Evolutionary conservation across 768 basidiomycete genomes (phyloP).

Genomic region (Tulasnella sp.): DNA sequence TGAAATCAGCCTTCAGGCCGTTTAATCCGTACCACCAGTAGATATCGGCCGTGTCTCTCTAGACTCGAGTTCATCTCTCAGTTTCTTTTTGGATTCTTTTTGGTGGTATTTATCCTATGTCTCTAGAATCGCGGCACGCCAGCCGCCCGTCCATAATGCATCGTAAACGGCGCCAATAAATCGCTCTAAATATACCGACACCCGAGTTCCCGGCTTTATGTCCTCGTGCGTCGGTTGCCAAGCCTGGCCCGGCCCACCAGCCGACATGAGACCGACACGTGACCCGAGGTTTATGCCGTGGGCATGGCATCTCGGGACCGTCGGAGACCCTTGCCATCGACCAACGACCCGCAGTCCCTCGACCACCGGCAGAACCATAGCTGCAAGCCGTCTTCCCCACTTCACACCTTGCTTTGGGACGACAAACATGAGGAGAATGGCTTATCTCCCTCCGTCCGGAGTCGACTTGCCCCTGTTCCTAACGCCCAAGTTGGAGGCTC

Average conservation of each 20-base stretch:
- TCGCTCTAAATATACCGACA: not conserved
- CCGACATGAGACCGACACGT: not conserved
- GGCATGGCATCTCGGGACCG: not conserved
- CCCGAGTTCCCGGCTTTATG: not conserved
- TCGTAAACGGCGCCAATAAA: not conserved
- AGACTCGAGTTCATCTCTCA: not conserved
- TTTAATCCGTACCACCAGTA: not conserved
- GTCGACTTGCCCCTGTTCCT: not conserved
- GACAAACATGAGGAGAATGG: not conserved
- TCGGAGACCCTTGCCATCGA: not conserved
- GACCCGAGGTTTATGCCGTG: not conserved
- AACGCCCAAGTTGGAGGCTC: not conserved
- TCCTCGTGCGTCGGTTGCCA: not conserved
- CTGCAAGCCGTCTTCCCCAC: conserved; percentile 6
- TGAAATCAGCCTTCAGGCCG: not conserved
- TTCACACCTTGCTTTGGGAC: not conserved
- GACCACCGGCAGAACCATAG: conserved; percentile 7
- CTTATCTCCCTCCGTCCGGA: not conserved
- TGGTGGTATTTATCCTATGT: not conserved
- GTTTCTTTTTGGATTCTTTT: not conserved
- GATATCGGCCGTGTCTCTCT: not conserved
- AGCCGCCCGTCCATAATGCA: no score
- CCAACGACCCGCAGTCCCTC: not conserved
- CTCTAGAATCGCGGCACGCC: not conserved
- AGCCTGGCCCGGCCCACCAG: not conserved